Percentiles rank a stretch among this genome's conserved stretches.
phyloP scores from a whole-genome alignment of 257 asterid species.

The Orobanche coerulescens region DNA sequence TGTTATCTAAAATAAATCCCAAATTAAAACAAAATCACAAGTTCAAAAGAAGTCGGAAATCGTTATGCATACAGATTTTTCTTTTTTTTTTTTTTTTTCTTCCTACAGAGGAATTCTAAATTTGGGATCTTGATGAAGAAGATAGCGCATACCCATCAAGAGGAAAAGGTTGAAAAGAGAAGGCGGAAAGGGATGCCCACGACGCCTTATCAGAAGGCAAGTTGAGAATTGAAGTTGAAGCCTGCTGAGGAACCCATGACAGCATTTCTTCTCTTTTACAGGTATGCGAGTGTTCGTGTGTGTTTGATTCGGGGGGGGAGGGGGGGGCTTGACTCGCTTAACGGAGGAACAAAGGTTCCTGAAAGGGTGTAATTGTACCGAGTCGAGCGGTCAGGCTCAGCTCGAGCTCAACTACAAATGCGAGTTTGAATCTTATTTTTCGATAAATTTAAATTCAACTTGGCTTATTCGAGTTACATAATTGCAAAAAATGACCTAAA shows the following conservation, averaged over 20 bases:
- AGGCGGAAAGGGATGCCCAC: slow-evolving; percentile 25
- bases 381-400: too few relatives aligned
- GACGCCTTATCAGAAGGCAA: slow-evolving; percentile 22
- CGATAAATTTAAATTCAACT: too few relatives aligned
- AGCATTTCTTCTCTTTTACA: slow-evolving; percentile 24
- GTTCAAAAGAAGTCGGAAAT: background rate
- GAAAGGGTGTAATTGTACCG: too few relatives aligned
- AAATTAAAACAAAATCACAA: background rate
- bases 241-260: slow-evolving; percentile 28
- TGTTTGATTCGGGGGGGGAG: background rate
- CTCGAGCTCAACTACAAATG: too few relatives aligned
- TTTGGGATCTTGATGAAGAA: background rate
- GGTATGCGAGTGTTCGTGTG: background rate
- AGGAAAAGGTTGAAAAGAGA: slow-evolving; percentile 31
- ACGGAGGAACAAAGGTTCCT: too few relatives aligned
- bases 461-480: too few relatives aligned
- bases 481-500: too few relatives aligned
- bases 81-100: background rate
- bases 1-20: background rate
- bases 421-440: too few relatives aligned
- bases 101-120: background rate
- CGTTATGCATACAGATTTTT: background rate
- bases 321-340: too few relatives aligned
- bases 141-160: slow-evolving; percentile 28
- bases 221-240: slow-evolving; percentile 25